Conservation (phyloP, 176 grass and related monocot genomes). For the bread wheat (Triticum aestivum) region DNA sequence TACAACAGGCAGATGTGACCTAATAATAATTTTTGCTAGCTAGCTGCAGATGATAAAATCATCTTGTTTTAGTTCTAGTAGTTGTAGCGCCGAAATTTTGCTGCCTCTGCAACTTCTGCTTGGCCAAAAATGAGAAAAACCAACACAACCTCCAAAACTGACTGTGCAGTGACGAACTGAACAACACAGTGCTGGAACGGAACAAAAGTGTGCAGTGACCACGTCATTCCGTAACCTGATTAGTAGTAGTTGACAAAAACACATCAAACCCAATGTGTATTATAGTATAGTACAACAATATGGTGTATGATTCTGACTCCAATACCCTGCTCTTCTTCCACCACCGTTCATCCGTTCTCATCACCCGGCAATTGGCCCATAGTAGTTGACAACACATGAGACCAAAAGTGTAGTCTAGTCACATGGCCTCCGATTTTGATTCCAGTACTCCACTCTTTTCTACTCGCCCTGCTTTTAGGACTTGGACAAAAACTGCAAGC, state of each 20-base stretch:
- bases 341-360: background rate
- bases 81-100: background rate
- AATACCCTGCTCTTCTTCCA: background rate
- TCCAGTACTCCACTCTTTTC: background rate
- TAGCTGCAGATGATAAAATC: background rate
- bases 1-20: background rate
- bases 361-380: background rate
- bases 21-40: too few relatives aligned
- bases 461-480: too few relatives aligned
- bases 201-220: background rate
- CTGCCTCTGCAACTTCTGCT: background rate
- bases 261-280: too few relatives aligned
- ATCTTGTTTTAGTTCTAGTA: background rate
- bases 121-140: background rate
- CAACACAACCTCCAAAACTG: background rate
- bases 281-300: too few relatives aligned
- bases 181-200: background rate
- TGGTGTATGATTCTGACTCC: background rate
- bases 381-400: background rate
- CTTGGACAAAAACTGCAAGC: background rate
- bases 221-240: background rate
- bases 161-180: background rate
- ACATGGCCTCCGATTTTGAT: background rate
- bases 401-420: too few relatives aligned
- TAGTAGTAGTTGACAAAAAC: background rate